Percentiles rank a stretch among this genome's conserved stretches.
Conservation (phyloP, 163 green algal species). For the Smithsoniella earleae region DNA sequence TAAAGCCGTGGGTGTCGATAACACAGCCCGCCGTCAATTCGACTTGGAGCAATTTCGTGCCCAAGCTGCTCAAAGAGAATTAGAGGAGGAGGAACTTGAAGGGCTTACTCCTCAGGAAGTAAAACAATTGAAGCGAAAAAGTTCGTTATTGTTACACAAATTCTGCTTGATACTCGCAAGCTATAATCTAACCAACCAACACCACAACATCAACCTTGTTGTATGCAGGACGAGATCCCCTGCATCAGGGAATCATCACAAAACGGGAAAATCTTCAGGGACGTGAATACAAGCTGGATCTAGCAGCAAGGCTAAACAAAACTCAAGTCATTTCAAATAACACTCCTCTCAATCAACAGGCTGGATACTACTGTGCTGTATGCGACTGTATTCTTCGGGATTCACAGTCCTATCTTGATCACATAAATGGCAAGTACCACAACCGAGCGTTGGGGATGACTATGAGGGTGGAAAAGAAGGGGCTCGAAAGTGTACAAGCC, state of each 20-base stretch:
- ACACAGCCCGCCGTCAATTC: constrained; percentile 74
- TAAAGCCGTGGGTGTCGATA: constrained; percentile 58
- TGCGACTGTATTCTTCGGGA: constrained; percentile 94
- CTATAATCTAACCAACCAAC: constrained; percentile 44
- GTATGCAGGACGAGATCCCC: constrained; percentile 51
- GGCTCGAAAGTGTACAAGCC: constrained; percentile 8
- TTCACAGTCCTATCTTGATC: constrained; percentile 87
- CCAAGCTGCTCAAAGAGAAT: constrained; percentile 52
- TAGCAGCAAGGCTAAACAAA: constrained; percentile 72
- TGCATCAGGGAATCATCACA: constrained; percentile 76
- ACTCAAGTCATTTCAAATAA: constrained; percentile 68
- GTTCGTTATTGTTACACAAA: background rate
- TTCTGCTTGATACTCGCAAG: constrained; percentile 55
- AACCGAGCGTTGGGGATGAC: constrained; percentile 90
- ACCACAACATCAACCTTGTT: constrained; percentile 37
- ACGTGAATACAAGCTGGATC: constrained; percentile 74
- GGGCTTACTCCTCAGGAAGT: constrained; percentile 23
- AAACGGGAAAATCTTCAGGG: constrained; percentile 64
- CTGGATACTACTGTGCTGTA: constrained; percentile 93
- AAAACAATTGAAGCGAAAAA: constrained; percentile 20
- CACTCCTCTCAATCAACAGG: constrained; percentile 76
- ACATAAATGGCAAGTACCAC: constrained; percentile 94
- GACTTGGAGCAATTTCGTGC: constrained; percentile 67
- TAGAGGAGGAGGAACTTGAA: constrained; percentile 49
- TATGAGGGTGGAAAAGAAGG: constrained; percentile 81